These are phyloP conservation scores for Ascochyta fabae DNA, from an alignment of 2,329 filamentous ascomycete species.

Conservation along the genomic window DNA sequence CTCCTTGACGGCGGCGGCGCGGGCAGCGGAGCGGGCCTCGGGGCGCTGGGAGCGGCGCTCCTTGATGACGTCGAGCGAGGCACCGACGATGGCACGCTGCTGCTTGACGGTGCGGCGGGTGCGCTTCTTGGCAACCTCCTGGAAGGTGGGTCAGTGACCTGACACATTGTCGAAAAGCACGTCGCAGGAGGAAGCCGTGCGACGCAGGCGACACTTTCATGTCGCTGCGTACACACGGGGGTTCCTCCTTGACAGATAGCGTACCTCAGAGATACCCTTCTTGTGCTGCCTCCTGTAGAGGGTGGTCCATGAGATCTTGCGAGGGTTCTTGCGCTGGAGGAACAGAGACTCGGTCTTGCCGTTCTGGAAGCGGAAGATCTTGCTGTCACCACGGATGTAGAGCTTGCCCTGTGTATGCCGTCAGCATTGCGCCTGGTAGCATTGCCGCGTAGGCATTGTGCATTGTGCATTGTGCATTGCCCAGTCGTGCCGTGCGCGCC, in stretches of 20 bases:
- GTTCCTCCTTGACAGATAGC: conserved; percentile 17
- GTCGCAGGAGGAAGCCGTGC: conserved; percentile 16
- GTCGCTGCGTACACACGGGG: conserved; percentile 16
- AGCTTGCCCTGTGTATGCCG: conserved; percentile 82
- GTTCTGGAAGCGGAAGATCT: conserved; percentile 99
- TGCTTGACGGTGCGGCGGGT: conserved; percentile 97
- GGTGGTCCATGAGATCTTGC: conserved; percentile 97
- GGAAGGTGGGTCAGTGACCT: conserved; percentile 41
- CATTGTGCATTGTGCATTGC: conserved; percentile 1
- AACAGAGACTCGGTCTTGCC: conserved; percentile 99
- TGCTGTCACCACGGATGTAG: conserved; percentile 99
- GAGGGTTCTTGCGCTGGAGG: conserved; percentile 99
- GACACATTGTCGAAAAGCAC: conserved; percentile 16
- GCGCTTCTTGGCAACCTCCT: conserved; percentile 99
- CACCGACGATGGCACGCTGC: conserved; percentile 98
- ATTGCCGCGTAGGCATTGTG: conserved; percentile 1
- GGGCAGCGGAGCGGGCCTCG: conserved; percentile 92
- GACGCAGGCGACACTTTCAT: conserved; percentile 29
- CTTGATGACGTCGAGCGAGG: conserved; percentile 99
- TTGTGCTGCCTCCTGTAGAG: conserved; percentile 99
- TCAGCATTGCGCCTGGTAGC: conserved; percentile 36
- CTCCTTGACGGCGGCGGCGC: conserved; percentile 89
- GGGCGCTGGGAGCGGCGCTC: conserved; percentile 94
- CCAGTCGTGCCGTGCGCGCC: conserved; percentile 14
- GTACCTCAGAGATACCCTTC: conserved; percentile 99